phyloP scores from a whole-genome alignment of 2,329 filamentous ascomycete species.

The Clarireedia paspali region DNA sequence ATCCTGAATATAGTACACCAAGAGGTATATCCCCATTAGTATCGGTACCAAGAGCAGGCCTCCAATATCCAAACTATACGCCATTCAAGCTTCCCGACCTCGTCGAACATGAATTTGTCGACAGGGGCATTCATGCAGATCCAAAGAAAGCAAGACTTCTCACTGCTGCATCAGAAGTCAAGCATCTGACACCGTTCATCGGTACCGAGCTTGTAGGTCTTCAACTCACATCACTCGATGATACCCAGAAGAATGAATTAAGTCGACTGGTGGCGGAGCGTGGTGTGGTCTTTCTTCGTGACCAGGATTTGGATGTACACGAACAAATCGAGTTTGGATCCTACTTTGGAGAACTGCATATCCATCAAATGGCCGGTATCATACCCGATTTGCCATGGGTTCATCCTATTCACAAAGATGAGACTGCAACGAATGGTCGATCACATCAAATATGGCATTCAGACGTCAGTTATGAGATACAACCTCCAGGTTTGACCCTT shows the following conservation, averaged over 20 bases:
- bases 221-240: constrained; percentile 57
- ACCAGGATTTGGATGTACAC: constrained; percentile 38
- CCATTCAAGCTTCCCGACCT: constrained; percentile 7
- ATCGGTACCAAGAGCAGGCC: constrained; percentile 2
- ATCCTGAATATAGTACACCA: constrained; percentile 1
- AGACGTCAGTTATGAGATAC: constrained; percentile 42
- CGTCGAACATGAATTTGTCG: constrained; percentile 3
- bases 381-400: constrained; percentile 9
- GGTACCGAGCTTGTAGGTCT: constrained; percentile 62
- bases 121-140: constrained; percentile 20
- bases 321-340: constrained; percentile 37
- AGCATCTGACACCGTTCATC: constrained; percentile 52
- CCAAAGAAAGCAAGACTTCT: constrained; percentile 34
- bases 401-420: constrained; percentile 8
- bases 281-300: constrained; percentile 45
- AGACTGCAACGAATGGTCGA: constrained; percentile 8
- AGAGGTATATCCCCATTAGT: constrained; percentile 3
- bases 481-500: constrained; percentile 41
- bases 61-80: constrained; percentile 8
- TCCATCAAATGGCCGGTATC: constrained; percentile 7
- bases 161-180: constrained; percentile 21
- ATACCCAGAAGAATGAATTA: constrained; percentile 66
- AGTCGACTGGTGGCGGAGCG: constrained; percentile 58
- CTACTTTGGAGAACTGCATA: constrained; percentile 33
- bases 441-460: constrained; percentile 12